phyloP scores from a whole-genome alignment of 805 yeast species.

The Brettanomyces custersianus region DNA sequence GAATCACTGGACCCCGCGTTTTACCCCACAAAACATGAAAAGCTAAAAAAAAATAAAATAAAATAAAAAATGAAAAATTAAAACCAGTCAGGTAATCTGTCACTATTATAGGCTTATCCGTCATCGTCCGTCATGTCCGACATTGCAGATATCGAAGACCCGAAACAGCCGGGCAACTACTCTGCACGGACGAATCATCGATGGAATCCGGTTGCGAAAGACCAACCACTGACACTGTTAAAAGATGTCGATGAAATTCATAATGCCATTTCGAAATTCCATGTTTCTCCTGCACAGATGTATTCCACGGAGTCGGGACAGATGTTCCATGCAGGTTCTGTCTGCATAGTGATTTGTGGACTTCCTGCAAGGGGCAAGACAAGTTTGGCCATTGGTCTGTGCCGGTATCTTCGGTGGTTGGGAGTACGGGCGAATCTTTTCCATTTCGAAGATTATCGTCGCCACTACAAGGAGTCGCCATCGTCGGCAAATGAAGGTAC shows the following conservation, averaged over 20 bases:
- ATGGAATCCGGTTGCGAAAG: slow-evolving; percentile 29
- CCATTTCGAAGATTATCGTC: slow-evolving; percentile 86
- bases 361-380: slow-evolving; percentile 96
- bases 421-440: slow-evolving; percentile 90
- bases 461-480: slow-evolving; percentile 42
- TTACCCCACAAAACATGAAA: not conserved
- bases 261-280: slow-evolving; percentile 45
- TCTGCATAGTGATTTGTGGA: slow-evolving; percentile 83
- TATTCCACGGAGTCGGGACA: slow-evolving; percentile 90
- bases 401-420: slow-evolving; percentile 90
- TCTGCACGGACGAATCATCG: slow-evolving; percentile 46
- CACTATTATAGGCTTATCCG: slow-evolving; percentile 1
- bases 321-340: slow-evolving; percentile 91
- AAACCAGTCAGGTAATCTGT: too few relatives aligned
- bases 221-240: not conserved
- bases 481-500: slow-evolving; percentile 45
- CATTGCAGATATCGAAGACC: slow-evolving; percentile 31
- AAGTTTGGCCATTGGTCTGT: slow-evolving; percentile 80
- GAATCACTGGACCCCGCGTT: not conserved
- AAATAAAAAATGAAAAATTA: too few relatives aligned
- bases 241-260: slow-evolving; percentile 55
- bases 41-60: not conserved
- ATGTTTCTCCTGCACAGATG: slow-evolving; percentile 84
- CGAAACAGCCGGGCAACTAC: slow-evolving; percentile 40
- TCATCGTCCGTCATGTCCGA: slow-evolving; percentile 3